These are phyloP conservation scores for Dunaliella primolecta DNA, from an alignment of 139 green algal species.

Conservation along the genomic window DNA sequence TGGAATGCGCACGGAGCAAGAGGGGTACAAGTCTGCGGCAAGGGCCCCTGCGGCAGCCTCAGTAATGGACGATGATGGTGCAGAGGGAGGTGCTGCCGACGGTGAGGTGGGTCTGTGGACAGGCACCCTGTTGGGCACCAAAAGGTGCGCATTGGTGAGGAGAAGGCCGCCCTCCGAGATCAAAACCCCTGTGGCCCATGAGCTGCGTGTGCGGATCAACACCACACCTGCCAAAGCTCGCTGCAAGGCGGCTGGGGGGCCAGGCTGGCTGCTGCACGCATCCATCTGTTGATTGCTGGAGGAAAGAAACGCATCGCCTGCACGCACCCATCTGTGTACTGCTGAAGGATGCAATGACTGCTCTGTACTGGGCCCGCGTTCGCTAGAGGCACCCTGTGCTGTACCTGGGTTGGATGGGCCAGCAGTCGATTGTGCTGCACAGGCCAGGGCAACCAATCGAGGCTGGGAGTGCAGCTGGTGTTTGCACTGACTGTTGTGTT, in stretches of 20 bases:
- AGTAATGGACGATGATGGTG: conserved; percentile 16
- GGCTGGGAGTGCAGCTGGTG: conserved; percentile 3
- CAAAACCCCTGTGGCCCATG: conserved; percentile 70
- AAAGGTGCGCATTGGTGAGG: conserved; percentile 80
- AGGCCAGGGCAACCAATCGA: no score
- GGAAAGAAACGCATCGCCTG: no score
- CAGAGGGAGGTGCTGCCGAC: background rate
- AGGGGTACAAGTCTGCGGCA: background rate
- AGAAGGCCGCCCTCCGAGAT: conserved; percentile 49
- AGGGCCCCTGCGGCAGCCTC: background rate
- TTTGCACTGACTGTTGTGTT: conserved; percentile 1
- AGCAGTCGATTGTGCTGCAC: no score
- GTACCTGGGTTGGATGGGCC: no score
- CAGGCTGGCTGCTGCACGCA: no score
- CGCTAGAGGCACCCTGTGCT: no score
- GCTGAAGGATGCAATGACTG: no score
- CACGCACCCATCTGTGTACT: no score
- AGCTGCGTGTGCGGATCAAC: conserved; percentile 26
- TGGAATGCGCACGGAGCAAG: background rate
- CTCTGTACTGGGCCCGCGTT: no score
- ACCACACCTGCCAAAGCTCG: conserved; percentile 22
- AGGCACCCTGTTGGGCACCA: conserved; percentile 37
- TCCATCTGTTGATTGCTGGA: no score
- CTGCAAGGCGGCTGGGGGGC: no score
- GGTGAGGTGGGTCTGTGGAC: no score